Percentiles rank a stretch among this genome's conserved stretches.
Conservation (phyloP, 257 asterid genomes). For the Solanum pinnatisectum region DNA sequence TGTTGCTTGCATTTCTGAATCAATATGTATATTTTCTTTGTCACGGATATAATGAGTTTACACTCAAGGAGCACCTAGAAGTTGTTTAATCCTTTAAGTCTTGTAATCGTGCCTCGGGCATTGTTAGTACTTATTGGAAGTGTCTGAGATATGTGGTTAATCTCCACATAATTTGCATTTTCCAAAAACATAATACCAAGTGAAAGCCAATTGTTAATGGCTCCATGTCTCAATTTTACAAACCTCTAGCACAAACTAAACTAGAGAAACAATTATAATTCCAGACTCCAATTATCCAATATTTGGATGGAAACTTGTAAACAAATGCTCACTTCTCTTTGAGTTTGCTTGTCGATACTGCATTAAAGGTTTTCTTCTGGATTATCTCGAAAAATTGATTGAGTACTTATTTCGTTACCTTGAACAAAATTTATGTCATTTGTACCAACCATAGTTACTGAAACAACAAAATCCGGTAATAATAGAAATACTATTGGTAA, state of each 20-base stretch:
- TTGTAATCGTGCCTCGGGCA: neutral
- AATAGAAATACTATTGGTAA: neutral
- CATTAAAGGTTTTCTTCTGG: neutral
- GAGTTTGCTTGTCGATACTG: neutral
- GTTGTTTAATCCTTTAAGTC: neutral
- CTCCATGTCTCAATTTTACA: neutral
- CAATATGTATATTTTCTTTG: neutral
- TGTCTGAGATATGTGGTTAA: neutral
- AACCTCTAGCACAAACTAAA: neutral
- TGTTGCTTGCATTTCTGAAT: neutral
- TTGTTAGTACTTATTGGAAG: neutral
- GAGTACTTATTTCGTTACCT: too few relatives aligned
- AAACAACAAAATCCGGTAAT: neutral
- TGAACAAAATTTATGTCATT: neutral
- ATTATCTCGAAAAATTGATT: neutral
- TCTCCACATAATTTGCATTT: neutral
- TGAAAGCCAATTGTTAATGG: neutral
- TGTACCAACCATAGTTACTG: neutral
- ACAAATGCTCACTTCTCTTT: neutral
- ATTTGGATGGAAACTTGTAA: neutral
- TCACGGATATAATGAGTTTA: neutral
- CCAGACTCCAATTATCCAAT: neutral
- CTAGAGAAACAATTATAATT: neutral
- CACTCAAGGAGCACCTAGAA: neutral
- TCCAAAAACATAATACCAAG: neutral